A percentile compares a stretch with the other conserved stretches of the same genome.
phyloP scores from a whole-genome alignment of 495 filamentous ascomycete species.

The Penicilliopsis zonata region DNA sequence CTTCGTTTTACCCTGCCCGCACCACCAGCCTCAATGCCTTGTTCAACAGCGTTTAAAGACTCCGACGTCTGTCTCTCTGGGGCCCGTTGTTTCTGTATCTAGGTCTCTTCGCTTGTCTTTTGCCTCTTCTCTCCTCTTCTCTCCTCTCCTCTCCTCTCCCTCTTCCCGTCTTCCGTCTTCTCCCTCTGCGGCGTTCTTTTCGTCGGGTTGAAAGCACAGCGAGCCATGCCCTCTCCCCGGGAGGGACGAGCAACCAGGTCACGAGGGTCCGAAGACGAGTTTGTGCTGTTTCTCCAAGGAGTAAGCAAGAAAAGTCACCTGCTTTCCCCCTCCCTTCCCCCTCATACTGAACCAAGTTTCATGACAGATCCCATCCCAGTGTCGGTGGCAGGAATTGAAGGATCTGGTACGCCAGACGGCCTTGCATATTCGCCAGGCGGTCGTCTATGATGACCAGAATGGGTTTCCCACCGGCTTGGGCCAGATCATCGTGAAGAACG shows the following conservation, averaged over 20 bases:
- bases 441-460: slow-evolving; percentile 35
- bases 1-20: slow-evolving; percentile 4
- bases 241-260: slow-evolving; percentile 18
- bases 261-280: slow-evolving; percentile 32
- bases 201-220: not conserved
- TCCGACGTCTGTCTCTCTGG: not conserved
- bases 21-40: slow-evolving; percentile 8
- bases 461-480: slow-evolving; percentile 34
- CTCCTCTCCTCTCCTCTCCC: not conserved
- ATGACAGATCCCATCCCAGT: slow-evolving; percentile 32
- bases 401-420: slow-evolving; percentile 36
- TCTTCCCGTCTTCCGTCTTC: not conserved
- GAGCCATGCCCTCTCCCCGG: slow-evolving; percentile 21
- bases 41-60: no score
- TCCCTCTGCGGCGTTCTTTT: not conserved
- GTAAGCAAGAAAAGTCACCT: slow-evolving; percentile 21
- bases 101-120: not conserved
- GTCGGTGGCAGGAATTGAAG: slow-evolving; percentile 38
- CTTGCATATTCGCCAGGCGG: slow-evolving; percentile 34
- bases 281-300: slow-evolving; percentile 34
- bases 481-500: slow-evolving; percentile 37
- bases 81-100: not conserved
- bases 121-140: not conserved
- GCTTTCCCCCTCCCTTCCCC: not conserved
- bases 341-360: slow-evolving; percentile 8